A percentile compares a stretch with the other conserved stretches of the same genome.
Evolutionary conservation across 2,329 filamentous ascomycete species (phyloP).

Genomic region (Paracoccidioides lutzii): DNA sequence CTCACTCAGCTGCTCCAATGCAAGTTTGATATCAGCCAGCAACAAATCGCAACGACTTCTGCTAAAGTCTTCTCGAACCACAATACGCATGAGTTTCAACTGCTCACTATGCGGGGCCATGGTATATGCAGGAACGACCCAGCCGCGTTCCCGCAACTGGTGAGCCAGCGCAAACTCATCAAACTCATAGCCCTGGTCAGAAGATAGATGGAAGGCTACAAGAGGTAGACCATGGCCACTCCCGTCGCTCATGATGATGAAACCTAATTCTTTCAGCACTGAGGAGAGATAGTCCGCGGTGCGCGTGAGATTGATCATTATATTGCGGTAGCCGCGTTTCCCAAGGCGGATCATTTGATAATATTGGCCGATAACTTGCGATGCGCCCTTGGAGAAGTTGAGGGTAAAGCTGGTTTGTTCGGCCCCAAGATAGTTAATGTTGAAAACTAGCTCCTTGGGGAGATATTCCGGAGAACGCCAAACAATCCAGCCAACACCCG

Average conservation of each 20-base stretch:
- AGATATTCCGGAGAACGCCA: slow-evolving; percentile 76
- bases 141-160: slow-evolving; percentile 71
- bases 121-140: slow-evolving; percentile 92
- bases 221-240: slow-evolving; percentile 70
- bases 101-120: slow-evolving; percentile 80
- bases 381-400: slow-evolving; percentile 93
- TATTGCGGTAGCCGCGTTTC: slow-evolving; percentile 78
- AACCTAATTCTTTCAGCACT: slow-evolving; percentile 60
- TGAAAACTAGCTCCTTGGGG: slow-evolving; percentile 88
- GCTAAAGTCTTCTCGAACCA: slow-evolving; percentile 86
- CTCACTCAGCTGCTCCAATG: slow-evolving; percentile 54
- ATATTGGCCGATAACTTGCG: slow-evolving; percentile 91
- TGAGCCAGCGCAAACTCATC: slow-evolving; percentile 73
- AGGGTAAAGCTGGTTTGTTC: slow-evolving; percentile 93
- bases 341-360: slow-evolving; percentile 93
- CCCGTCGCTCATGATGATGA: slow-evolving; percentile 76
- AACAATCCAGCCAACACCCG: slow-evolving; percentile 86
- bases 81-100: slow-evolving; percentile 83
- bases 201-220: slow-evolving; percentile 70
- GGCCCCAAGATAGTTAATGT: slow-evolving; percentile 96
- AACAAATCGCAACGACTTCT: slow-evolving; percentile 68
- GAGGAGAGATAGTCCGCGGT: slow-evolving; percentile 77
- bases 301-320: slow-evolving; percentile 87
- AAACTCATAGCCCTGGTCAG: slow-evolving; percentile 41
- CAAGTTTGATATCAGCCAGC: slow-evolving; percentile 65